Percentiles rank a stretch among this genome's conserved stretches.
phyloP scores from a whole-genome alignment of 169 alveolate genomes.

The Babesia bigemina region DNA sequence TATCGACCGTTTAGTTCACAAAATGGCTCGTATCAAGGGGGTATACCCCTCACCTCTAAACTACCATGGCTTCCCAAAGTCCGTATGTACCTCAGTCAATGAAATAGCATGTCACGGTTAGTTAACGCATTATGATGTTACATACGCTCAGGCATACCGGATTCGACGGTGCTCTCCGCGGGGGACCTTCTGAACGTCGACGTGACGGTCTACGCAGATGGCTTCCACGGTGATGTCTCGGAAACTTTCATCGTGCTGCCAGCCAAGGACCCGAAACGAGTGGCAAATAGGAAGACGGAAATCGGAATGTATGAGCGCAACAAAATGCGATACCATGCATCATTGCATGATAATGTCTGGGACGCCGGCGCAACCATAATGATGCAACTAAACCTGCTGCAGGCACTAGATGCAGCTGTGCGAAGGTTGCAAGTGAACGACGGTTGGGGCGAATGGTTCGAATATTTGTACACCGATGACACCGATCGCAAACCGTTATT shows the following conservation, averaged over 20 bases:
- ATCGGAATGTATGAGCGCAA: slow-evolving; percentile 63
- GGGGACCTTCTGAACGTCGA: slow-evolving; percentile 76
- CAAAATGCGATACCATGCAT: slow-evolving; percentile 34
- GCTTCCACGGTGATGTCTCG: slow-evolving; percentile 76
- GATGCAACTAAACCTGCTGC: slow-evolving; percentile 42
- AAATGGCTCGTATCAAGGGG: slow-evolving; percentile 66
- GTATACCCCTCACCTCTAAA: slow-evolving; percentile 75
- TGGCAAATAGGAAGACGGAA: slow-evolving; percentile 6
- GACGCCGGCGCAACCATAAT: slow-evolving; percentile 48
- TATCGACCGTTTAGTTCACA: slow-evolving; percentile 67
- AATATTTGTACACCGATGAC: slow-evolving; percentile 7
- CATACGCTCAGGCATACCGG: slow-evolving; percentile 65
- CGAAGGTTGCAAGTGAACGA: slow-evolving; percentile 20
- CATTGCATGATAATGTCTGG: slow-evolving; percentile 36
- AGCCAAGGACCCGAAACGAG: slow-evolving; percentile 15
- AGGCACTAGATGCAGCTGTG: slow-evolving; percentile 8
- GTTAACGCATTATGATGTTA: background rate
- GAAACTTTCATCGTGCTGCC: slow-evolving; percentile 75
- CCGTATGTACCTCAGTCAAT: slow-evolving; percentile 72
- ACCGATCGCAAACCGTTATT: slow-evolving; percentile 15
- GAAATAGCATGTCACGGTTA: slow-evolving; percentile 75
- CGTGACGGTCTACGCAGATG: slow-evolving; percentile 71
- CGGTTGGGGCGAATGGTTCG: slow-evolving; percentile 42
- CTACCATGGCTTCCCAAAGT: slow-evolving; percentile 75
- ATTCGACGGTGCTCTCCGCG: slow-evolving; percentile 66